Evolutionary conservation across 495 filamentous ascomycete species (phyloP).

Genomic region (Jackrogersella multiformis): DNA sequence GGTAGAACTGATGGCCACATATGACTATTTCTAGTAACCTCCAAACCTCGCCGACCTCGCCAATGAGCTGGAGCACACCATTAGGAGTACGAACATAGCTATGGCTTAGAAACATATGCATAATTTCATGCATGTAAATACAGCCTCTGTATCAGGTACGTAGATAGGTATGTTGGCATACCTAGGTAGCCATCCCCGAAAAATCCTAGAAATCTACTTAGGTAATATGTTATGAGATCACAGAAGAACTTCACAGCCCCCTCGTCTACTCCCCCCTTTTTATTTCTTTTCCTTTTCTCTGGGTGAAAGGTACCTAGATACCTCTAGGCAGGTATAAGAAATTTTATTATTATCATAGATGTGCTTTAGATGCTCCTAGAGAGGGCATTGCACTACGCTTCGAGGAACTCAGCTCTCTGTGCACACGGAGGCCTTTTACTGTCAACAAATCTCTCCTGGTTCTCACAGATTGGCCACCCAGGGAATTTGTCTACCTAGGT

Average conservation of each 20-base stretch:
- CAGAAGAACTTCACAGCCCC: background rate
- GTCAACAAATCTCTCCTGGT: no score
- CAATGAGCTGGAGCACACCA: background rate
- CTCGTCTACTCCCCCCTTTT: background rate
- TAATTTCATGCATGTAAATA: background rate
- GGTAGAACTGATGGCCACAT: conserved; percentile 1
- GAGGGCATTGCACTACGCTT: no score
- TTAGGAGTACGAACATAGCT: background rate
- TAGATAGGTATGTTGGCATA: background rate
- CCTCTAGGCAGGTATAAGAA: no score
- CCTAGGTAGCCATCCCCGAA: background rate
- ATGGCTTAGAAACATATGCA: background rate
- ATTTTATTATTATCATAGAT: no score
- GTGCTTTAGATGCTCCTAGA: no score
- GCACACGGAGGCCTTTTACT: no score
- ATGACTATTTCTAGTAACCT: background rate
- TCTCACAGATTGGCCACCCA: no score
- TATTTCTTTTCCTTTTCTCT: background rate
- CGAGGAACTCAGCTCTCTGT: no score
- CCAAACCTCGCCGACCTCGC: background rate
- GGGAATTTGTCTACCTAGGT: no score
- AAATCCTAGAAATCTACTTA: background rate
- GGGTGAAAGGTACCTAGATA: background rate
- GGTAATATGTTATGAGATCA: background rate
- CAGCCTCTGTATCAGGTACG: background rate